phyloP scores from a whole-genome alignment of 257 asterid genomes.

The Jacaranda copaia region DNA sequence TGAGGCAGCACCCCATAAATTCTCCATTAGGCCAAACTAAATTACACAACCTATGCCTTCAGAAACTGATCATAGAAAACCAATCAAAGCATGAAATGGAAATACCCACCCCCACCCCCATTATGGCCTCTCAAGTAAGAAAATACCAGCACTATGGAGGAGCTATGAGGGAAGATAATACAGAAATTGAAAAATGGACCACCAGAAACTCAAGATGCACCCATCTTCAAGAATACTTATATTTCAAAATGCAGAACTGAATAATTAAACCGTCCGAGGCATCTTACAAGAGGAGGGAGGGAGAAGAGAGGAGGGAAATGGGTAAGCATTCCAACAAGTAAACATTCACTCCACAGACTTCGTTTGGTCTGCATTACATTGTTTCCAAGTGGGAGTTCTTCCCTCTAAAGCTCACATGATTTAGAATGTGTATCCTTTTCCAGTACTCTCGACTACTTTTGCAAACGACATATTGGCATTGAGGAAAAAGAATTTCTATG shows the following conservation, averaged over 20 bases:
- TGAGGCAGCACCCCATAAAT: not conserved
- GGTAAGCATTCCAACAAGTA: not conserved
- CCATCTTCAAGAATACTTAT: constrained; percentile 40
- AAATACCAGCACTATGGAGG: too few species aligned
- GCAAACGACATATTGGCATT: constrained; percentile 37
- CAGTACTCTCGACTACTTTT: not conserved
- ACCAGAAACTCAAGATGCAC: constrained; percentile 6
- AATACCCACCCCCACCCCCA: too few species aligned
- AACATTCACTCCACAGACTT: constrained; percentile 44
- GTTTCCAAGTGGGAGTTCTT: constrained; percentile 43
- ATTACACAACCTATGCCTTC: not conserved
- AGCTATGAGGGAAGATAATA: not conserved
- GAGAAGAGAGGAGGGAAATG: not conserved
- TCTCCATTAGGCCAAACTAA: not conserved
- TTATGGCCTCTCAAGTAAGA: too few species aligned
- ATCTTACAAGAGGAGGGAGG: constrained; percentile 26
- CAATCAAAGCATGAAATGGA: not conserved
- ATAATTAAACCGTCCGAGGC: constrained; percentile 17
- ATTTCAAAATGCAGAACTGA: constrained; percentile 33
- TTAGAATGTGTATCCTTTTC: constrained; percentile 42
- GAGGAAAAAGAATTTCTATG: constrained; percentile 52
- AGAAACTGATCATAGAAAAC: not conserved
- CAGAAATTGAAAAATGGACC: constrained; percentile 11
- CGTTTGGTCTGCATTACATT: constrained; percentile 51
- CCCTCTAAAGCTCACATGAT: constrained; percentile 38